Evolutionary conservation across 441 rosid genomes (phyloP).

Genomic region (Mallotus repandus): DNA sequence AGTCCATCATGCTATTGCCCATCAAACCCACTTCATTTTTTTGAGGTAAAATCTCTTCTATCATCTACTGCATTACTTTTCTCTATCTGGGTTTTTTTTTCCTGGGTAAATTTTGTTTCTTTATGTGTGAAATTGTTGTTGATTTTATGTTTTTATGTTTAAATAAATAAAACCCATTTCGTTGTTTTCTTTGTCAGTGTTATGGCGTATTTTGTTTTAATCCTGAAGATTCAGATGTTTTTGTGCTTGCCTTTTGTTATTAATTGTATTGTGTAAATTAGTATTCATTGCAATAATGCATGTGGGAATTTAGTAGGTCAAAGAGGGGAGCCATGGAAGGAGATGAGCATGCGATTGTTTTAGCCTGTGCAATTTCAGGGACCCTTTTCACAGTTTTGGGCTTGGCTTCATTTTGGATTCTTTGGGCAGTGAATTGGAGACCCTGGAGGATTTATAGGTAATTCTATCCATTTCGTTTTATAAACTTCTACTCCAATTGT

Average conservation of each 20-base stretch:
- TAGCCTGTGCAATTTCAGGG: conserved; percentile 89
- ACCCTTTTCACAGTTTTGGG: conserved; percentile 79
- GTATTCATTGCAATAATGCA: conserved; percentile 14
- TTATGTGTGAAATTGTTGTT: background rate
- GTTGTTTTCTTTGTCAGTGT: background rate
- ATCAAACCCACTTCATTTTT: conserved; percentile 43
- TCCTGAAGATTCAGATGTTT: background rate
- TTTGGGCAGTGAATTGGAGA: conserved; percentile 98
- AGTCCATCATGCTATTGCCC: conserved; percentile 53
- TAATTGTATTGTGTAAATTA: background rate
- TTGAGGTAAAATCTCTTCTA: conserved; percentile 43
- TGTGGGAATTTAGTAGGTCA: conserved; percentile 11
- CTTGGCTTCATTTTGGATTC: conserved; percentile 77
- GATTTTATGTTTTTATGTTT: background rate
- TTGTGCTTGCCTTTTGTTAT: background rate
- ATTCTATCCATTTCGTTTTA: background rate
- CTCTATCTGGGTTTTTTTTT: conserved; percentile 20
- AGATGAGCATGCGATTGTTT: conserved; percentile 55
- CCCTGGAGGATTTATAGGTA: conserved; percentile 99
- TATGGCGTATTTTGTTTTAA: background rate
- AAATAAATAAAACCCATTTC: background rate
- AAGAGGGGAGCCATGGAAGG: conserved; percentile 68
- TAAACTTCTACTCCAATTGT: conserved; percentile 11
- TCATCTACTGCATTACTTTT: conserved; percentile 29
- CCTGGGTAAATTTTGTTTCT: background rate